Evolutionary conservation across 2,329 filamentous ascomycete species (phyloP), one percentile per base, ranked within the genome.

Genomic region (Cercospora zeina): DNA sequence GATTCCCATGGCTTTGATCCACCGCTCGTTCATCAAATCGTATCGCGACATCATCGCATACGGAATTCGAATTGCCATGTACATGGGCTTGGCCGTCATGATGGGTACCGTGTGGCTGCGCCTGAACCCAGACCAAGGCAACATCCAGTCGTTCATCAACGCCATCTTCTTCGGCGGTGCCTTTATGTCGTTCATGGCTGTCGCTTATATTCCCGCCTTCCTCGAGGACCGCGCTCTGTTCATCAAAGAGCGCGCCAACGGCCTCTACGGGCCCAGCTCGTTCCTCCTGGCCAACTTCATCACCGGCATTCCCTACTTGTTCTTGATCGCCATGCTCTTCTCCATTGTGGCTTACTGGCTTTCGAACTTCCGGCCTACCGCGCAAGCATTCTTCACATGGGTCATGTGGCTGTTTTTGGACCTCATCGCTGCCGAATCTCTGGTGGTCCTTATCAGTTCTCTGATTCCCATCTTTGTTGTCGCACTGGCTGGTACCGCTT

Each of bases 101-200:
- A 92, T 93, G 88, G 91, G 91, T 4, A 96, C 91, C 0, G 89
- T 96, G 11, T 96, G 90, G 87, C 78, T 96, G 13, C 85, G 91
- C 5, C 80, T 96, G 2, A 77, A 82, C 3, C 81, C 87, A 0
- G 78, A 81, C 0, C 91, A 96, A 72, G 79, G 82, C 60, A 88
- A 89, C 62, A 93, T 96, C 68, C 88, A 91, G 69, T 86, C 90
- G 0, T 89, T 90, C 70, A 91, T 87, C 75, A 96, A 96, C 73
- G 89, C 90, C 53, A 89, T 96, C 66, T 80, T 80, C 75, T 80
- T 80, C 69, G 77, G 78, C 54, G 76, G 75, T 27, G 78, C 78
- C 4, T 80, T 80, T 73, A 79, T 80, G 77, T 77, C 74, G 27
- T 80, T 80, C 74, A 80, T 80, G 78, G 78, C 78, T 19, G 78